Evolutionary conservation across 306 rosid species (phyloP), one percentile per base, ranked within the genome.

Genomic region (Styphnolobium japonicum): DNA sequence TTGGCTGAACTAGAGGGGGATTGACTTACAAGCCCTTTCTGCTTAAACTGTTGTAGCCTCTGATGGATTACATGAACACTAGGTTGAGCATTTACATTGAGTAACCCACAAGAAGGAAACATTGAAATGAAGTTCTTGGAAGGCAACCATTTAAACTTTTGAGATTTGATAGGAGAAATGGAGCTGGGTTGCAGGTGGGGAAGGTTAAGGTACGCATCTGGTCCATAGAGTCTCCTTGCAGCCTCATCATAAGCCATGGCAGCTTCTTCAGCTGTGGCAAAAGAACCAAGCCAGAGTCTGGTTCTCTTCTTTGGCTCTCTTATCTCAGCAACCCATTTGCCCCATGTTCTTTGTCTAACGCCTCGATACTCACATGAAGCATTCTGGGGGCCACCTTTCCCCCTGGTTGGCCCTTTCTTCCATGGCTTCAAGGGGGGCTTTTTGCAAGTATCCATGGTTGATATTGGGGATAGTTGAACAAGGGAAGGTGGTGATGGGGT

Each of bases 161-260:
- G 90, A 14, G 89, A 52, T 73, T 88, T 86, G 67, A 84, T 55
- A 16, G 74, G 23, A 40, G 89, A 63, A 52, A 22, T 78, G 27
- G 78, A 71, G 84, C 45, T 73, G 4, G 94, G 73, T 75, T 84
- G 89, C 48, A 93, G 72, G 81, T 91, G 99, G 10, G 99, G 99
- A 64, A 95, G 99, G 72, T 95, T 95, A 78, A 93, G 96, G 76
- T 91, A 95, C 43, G 98, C 98, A 25, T 95, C 96, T 0, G 97
- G 94, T 6, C 99, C 99, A 45, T 95, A 95, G 82, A 93, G 96
- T 66, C 93, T 86, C 74, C 93, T 83, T 15, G 99, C 99, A 63
- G 99, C 99, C 76, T 90, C 97, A 64, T 95, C 99, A 64, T 95
- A 95, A 52, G 99, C 98, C 98, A 93, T 78, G 45, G 98, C 99